Base-by-base conservation (phyloP, 345 rosid species). In the Theobroma cacao region DNA sequence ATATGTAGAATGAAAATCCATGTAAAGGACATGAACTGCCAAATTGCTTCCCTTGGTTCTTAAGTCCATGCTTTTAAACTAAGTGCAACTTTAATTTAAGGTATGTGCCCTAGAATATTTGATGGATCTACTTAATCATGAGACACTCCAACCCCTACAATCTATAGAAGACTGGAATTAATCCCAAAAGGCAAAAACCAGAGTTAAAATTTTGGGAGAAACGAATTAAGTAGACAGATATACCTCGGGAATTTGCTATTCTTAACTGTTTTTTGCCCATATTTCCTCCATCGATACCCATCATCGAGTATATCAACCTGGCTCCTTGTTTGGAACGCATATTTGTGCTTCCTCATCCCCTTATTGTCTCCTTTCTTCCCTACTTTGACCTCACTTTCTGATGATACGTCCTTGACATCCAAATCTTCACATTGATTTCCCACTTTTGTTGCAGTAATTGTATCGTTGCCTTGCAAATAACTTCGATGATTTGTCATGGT, bases 261-360 rank as follows among this genome's bases (percentile, higher is more conserved):
- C 80, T 87, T 87, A 0, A 87, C 88, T 0, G 59, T 75, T 71
- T 87, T 87, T 40, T 87, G 90, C 0, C 90, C 90, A 74, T 87
- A 83, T 80, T 87, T 85, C 79, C 90, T 85, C 88, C 90, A 87
- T 47, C 90, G 74, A 78, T 87, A 87, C 1, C 90, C 88, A 82
- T 87, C 88, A 80, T 87, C 90, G 7, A 87, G 84, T 52, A 87
- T 82, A 48, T 87, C 90, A 80, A 87, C 81, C 33, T 75, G 84
- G 53, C 87, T 87, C 40, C 82, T 83, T 17, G 90, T 87, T 74
- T 87, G 82, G 77, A 87, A 87, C 28, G 90, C 90, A 65, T 41
- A 83, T 69, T 81, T 83, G 34, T 82, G 90, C 79, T 72, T 87
- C 71, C n/a, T 83, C 31, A 2, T 63, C 53, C 34, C 79, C 66